Conservation (phyloP, 495 filamentous ascomycete species). For the Tuber magnatum region DNA sequence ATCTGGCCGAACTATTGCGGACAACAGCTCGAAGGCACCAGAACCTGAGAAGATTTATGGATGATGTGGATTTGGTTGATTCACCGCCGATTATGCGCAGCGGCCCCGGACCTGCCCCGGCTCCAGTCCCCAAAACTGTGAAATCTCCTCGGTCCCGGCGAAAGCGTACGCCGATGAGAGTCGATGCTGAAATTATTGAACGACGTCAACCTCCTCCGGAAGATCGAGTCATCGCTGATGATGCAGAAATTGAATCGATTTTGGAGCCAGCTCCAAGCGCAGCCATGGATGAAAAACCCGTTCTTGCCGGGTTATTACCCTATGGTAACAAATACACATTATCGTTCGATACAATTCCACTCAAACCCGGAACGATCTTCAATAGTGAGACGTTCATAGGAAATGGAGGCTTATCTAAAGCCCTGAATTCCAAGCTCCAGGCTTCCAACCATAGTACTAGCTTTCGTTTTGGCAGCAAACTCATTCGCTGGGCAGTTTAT, state of each 20-base stretch:
- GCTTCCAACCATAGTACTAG: conserved; percentile 41
- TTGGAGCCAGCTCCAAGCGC: background rate
- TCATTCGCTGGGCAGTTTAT: conserved; percentile 61
- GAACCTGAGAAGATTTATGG: conserved; percentile 23
- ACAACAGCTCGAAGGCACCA: conserved; percentile 14
- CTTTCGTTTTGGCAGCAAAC: conserved; percentile 49
- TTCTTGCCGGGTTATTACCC: conserved; percentile 23
- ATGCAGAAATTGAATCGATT: conserved; percentile 8
- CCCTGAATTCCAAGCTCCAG: conserved; percentile 23
- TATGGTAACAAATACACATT: conserved; percentile 52
- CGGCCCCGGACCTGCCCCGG: background rate
- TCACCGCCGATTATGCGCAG: background rate
- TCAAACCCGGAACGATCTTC: conserved; percentile 38
- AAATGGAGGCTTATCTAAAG: conserved; percentile 24
- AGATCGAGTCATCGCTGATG: conserved; percentile 20
- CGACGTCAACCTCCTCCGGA: conserved; percentile 34
- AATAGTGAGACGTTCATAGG: conserved; percentile 39
- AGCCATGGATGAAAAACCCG: conserved; percentile 2
- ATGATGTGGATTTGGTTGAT: conserved; percentile 16
- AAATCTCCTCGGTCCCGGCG: conserved; percentile 14
- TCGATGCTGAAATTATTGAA: conserved; percentile 37
- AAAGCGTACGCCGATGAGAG: conserved; percentile 29
- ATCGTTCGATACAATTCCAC: conserved; percentile 55
- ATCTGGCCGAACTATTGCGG: conserved; percentile 18
- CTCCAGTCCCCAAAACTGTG: background rate